Base-by-base conservation (phyloP, 1,139 yeast species). In the Candida freyschussii region DNA sequence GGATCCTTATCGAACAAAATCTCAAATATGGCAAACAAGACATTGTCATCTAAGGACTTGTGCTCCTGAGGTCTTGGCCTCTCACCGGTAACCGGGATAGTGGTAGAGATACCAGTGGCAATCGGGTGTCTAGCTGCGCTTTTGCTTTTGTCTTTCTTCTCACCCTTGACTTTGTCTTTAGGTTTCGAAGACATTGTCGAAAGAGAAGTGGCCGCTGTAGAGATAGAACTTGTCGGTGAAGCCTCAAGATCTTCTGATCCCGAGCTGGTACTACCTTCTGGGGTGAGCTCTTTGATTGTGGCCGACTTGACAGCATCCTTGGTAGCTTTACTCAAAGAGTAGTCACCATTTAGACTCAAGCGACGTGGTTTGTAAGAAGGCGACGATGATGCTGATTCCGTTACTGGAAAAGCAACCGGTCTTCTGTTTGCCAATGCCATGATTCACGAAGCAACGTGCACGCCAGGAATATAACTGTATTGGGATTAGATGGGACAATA, bases 61-160 rank as follows among this genome's bases (percentile, higher is more conserved):
- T 75, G 75, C 45, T 77, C 76, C 21, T 67, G 69, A 4, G 93
- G 93, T 47, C 64, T 65, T 24, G 89, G 89, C 52, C 85, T 74
- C 50, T 80, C 89, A 22, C 89, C 89, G 7, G 87, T 78, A 3
- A 81, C 84, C 2, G 91, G 91, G 37, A 82, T 81, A 3, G 82
- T 72, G 24, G 86, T 81, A 8, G 86, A 78, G 27, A 82, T 78
- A 30, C 87, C 89, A 21, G 84, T 48, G 1, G 53, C 55, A 27
- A 49, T 45, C n/a, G 52, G 49, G 17, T 64, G 67, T 44, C 69
- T 57, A n/a, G 49, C 32, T 3, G 33, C 67, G 50, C 32, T 67
- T 48, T 43, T 45, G 11, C 39, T 39, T 31, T 50, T 47, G 30
- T 42, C 42, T 19, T 44, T 42, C 32, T 46, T 44, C 12, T 41